Evolutionary conservation across 1,284 basidiomycete species (phyloP), one percentile per base, ranked within the genome.

Genomic region (Moniliella sp.): DNA sequence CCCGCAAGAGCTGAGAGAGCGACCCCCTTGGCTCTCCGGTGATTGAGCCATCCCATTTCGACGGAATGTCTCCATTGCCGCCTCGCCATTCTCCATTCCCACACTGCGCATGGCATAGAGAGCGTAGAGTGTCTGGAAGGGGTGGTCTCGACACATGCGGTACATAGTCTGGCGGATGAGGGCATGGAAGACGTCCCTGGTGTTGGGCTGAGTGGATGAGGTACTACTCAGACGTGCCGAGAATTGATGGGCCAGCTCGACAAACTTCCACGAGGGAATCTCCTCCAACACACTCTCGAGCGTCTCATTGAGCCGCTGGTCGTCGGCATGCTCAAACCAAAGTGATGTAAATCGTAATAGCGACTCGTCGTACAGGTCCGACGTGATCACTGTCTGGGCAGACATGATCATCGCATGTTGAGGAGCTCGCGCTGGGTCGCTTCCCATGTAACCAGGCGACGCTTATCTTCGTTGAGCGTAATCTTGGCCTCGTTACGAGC

Each of bases 101-200:
- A n/a, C 42, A 40, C 35, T 45, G 37, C 45, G 32, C 27, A 58
- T 33, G 0, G 78, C 78, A 54, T 76, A 81, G 9, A 97, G 71
- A 45, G 88, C 81, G 60, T 86, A 91, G 4, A 93, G 63, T 43
- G 74, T 76, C 54, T 97, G 91, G 63, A 82, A 94, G 0, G 88
- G 86, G 57, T 97, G 91, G 33, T 94, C 81, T 31, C 63, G 62
- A 47, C 77, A 78, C 68, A 97, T 77, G 7, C 77, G 71, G 1
- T 71, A 37, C 12, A 94, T 58, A 35, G 74, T 72, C 5, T 94
- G 65, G 34, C 67, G 70, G 9, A 62, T 49, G 12, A 14, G 15
- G 15, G 18, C 18, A n/a, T 18, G 12, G 4, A 5, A 15, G 9
- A 16, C 14, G 9, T 32, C 23, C n/a, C 12, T 18, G n/a, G n/a